phyloP scores from a whole-genome alignment of 2,329 filamentous ascomycete genomes.

The Xylariales sp. region DNA sequence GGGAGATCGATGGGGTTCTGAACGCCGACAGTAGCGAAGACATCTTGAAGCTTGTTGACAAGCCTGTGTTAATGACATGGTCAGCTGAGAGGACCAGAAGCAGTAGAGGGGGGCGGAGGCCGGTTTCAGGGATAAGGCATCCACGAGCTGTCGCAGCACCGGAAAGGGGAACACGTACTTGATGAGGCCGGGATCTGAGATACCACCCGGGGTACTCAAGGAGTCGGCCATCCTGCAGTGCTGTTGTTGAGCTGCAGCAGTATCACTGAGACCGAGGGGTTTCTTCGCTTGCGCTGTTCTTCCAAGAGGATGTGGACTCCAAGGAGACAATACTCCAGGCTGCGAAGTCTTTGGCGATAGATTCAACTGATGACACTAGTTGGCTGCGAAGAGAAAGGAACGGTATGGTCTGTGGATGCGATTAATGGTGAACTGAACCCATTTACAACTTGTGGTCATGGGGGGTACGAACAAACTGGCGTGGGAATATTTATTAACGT shows the following conservation, averaged over 20 bases:
- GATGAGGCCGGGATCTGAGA: constrained; percentile 63
- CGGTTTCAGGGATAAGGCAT: background rate
- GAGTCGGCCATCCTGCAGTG: constrained; percentile 22
- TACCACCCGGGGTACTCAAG: constrained; percentile 48
- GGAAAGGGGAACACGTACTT: constrained; percentile 40
- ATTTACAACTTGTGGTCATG: no score
- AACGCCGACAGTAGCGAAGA: constrained; percentile 96
- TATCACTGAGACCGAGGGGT: background rate
- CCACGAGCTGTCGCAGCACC: background rate
- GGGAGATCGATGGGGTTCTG: constrained; percentile 99
- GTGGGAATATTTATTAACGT: no score
- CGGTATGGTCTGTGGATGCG: no score
- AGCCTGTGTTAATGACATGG: constrained; percentile 47
- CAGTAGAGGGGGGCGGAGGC: constrained; percentile 15
- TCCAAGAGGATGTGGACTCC: no score
- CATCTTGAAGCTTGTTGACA: constrained; percentile 99
- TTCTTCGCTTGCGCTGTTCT: background rate
- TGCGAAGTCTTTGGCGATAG: no score
- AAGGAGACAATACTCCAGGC: no score
- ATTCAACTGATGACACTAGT: no score
- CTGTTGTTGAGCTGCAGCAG: background rate
- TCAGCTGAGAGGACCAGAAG: constrained; percentile 20
- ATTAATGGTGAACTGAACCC: no score
- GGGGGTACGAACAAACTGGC: no score
- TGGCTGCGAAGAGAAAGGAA: no score